These are phyloP conservation scores for Elsinoe ampelina DNA, from an alignment of 2,329 filamentous ascomycete species.

Conservation along the genomic window DNA sequence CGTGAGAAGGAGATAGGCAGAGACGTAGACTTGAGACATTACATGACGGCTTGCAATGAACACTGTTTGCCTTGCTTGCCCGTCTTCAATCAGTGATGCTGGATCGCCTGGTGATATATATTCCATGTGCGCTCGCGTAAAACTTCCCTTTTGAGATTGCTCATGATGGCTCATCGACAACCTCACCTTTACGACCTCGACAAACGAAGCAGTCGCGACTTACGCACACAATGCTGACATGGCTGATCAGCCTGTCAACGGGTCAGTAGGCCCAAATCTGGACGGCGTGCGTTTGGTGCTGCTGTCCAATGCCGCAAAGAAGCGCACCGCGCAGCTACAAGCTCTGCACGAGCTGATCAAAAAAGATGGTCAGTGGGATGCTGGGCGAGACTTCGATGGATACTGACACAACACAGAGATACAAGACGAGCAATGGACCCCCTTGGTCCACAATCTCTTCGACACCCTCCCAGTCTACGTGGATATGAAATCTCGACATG, in stretches of 20 bases:
- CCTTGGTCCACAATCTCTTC: constrained; percentile 61
- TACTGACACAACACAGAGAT: constrained; percentile 12
- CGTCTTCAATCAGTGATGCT: neutral
- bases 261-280: constrained; percentile 16
- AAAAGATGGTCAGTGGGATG: constrained; percentile 33
- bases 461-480: constrained; percentile 78
- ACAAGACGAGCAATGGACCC: constrained; percentile 19
- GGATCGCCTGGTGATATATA: neutral
- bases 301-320: constrained; percentile 41
- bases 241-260: constrained; percentile 20
- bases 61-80: neutral
- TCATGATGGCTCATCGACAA: neutral
- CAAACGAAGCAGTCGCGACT: neutral
- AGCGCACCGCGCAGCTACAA: constrained; percentile 36
- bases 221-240: constrained; percentile 16
- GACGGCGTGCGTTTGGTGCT: constrained; percentile 31
- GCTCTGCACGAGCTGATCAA: constrained; percentile 35
- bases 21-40: too few relatives aligned
- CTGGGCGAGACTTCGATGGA: neutral
- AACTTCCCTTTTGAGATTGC: neutral
- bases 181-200: constrained; percentile 3
- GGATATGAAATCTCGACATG: constrained; percentile 74
- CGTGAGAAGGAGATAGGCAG: too few relatives aligned
- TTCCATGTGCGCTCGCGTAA: constrained; percentile 8
- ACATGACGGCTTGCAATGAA: too few relatives aligned